A percentile compares a stretch with the other conserved stretches of the same genome.
phyloP scores from a whole-genome alignment of 495 filamentous ascomycete species.

The Aspergillus ostianus region DNA sequence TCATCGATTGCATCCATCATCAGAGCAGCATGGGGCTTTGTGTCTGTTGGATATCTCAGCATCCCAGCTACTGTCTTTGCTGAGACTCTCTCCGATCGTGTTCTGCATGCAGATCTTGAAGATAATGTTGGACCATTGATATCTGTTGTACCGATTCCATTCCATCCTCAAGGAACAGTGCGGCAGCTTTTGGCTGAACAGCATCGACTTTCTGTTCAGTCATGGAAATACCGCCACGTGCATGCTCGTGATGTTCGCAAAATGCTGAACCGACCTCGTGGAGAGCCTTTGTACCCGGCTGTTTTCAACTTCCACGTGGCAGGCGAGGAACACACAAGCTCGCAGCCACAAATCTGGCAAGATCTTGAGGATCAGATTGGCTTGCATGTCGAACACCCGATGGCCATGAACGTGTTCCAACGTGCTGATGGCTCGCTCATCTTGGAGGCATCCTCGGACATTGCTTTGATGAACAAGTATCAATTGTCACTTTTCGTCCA shows the following conservation, averaged over 20 bases:
- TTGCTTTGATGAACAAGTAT: constrained; percentile 21
- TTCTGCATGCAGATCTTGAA: constrained; percentile 24
- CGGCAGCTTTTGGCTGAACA: constrained; percentile 25
- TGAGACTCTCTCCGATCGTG: constrained; percentile 34
- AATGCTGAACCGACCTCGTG: constrained; percentile 24
- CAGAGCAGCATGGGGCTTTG: constrained; percentile 29
- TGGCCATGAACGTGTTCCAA: constrained; percentile 34
- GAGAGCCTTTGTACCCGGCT: constrained; percentile 31
- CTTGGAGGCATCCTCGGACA: constrained; percentile 28
- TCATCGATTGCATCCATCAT: constrained; percentile 32
- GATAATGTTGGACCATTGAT: constrained; percentile 31
- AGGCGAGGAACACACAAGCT: background rate
- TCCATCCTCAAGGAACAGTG: constrained; percentile 20
- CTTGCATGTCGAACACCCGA: constrained; percentile 34
- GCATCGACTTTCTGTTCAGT: constrained; percentile 22
- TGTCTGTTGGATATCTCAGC: constrained; percentile 32
- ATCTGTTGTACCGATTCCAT: constrained; percentile 33
- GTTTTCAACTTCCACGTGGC: constrained; percentile 32
- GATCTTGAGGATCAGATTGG: constrained; percentile 26
- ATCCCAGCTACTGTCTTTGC: constrained; percentile 31
- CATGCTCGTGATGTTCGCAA: constrained; percentile 31
- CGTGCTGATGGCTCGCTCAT: constrained; percentile 13
- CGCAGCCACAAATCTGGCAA: constrained; percentile 18
- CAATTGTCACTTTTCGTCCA: constrained; percentile 30
- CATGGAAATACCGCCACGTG: constrained; percentile 25